These are phyloP conservation scores for Candida neerlandica DNA, from an alignment of 1,139 yeast species.

Conservation along the genomic window DNA sequence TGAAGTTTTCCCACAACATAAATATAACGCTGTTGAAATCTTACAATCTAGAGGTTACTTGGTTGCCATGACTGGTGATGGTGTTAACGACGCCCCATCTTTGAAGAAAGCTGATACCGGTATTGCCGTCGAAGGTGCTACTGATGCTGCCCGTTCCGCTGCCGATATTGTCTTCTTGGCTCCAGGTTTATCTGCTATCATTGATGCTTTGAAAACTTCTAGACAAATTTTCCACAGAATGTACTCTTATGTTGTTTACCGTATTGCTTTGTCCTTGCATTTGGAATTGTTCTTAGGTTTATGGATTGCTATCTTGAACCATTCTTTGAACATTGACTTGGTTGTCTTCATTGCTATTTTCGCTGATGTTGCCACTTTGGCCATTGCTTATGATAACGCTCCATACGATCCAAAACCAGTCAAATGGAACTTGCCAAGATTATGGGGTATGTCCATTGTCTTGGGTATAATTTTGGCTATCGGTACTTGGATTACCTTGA, in stretches of 20 bases:
- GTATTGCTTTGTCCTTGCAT: slow-evolving; percentile 91
- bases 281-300: slow-evolving; percentile 90
- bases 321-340: slow-evolving; percentile 79
- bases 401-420: slow-evolving; percentile 97
- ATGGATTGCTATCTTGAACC: slow-evolving; percentile 91
- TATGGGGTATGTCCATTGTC: slow-evolving; percentile 93
- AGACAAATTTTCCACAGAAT: slow-evolving; percentile 98
- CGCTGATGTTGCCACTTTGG: slow-evolving; percentile 94
- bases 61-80: slow-evolving; percentile 99
- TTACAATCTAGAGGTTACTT: slow-evolving; percentile 90
- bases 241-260: slow-evolving; percentile 95
- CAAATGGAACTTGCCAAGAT: slow-evolving; percentile 97
- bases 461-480: slow-evolving; percentile 81
- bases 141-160: slow-evolving; percentile 96
- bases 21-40: slow-evolving; percentile 88
- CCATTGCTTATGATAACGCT: slow-evolving; percentile 96
- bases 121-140: slow-evolving; percentile 97
- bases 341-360: slow-evolving; percentile 93
- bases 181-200: slow-evolving; percentile 93
- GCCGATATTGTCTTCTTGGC: slow-evolving; percentile 96
- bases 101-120: slow-evolving; percentile 96
- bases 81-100: slow-evolving; percentile 97
- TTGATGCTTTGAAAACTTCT: slow-evolving; percentile 91
- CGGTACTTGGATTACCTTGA: slow-evolving; percentile 91
- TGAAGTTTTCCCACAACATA: slow-evolving; percentile 97